Conservation (phyloP, 2,329 filamentous ascomycete genomes). For the Colletotrichum endophyticum region DNA sequence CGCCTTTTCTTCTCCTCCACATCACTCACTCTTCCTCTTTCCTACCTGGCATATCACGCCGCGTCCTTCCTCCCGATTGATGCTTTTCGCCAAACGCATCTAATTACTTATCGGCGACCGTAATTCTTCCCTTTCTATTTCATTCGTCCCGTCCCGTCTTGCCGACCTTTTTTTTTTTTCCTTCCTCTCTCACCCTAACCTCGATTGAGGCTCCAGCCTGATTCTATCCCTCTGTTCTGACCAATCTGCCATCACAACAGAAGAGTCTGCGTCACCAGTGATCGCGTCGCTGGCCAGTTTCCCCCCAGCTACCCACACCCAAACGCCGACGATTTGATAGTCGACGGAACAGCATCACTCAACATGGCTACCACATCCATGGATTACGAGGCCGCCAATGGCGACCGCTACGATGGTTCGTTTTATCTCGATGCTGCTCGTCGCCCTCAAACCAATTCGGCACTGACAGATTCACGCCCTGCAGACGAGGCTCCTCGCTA, state of each 20-base stretch:
- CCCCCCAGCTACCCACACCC: not conserved
- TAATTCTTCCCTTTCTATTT: constrained; percentile 24
- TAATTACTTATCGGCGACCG: not conserved
- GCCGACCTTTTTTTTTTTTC: not conserved
- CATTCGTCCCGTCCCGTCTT: constrained; percentile 15
- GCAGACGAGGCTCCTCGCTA: constrained; percentile 70
- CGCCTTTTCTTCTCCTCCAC: constrained; percentile 8
- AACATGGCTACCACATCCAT: constrained; percentile 69
- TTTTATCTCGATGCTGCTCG: constrained; percentile 14
- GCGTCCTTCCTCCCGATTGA: not conserved
- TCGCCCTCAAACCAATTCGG: not conserved
- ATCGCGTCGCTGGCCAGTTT: constrained; percentile 11
- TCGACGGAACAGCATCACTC: constrained; percentile 8
- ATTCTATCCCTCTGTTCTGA: constrained; percentile 5
- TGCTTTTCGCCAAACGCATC: not conserved
- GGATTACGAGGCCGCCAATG: constrained; percentile 73
- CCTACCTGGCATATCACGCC: constrained; percentile 3
- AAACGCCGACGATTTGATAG: not conserved
- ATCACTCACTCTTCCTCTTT: constrained; percentile 17
- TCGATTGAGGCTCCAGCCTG: not conserved
- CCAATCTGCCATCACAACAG: constrained; percentile 9
- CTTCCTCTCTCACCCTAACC: not conserved
- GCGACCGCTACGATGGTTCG: constrained; percentile 71
- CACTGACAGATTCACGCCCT: not conserved
- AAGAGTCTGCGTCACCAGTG: constrained; percentile 19